Conservation (phyloP, 345 rosid species). For the Pistacia integerrima region DNA sequence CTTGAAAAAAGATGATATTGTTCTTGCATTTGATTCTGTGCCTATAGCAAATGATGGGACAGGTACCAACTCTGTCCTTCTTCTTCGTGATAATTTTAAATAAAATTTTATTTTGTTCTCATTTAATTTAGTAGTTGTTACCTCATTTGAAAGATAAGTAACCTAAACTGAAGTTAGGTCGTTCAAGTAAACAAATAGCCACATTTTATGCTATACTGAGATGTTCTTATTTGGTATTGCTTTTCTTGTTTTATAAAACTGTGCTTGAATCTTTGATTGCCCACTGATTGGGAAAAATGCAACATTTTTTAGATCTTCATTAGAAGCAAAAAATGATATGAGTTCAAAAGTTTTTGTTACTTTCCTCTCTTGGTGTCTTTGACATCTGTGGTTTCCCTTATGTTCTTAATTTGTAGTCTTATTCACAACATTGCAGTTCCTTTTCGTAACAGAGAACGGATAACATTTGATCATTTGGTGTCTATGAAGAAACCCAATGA, state of each 20-base stretch:
- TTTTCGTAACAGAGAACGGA: constrained; percentile 80
- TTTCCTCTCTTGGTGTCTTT: not conserved
- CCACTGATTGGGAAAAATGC: not conserved
- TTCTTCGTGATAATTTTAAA: not conserved
- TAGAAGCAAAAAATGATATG: not conserved
- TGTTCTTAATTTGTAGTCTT: constrained; percentile 23
- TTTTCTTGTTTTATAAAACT: not conserved
- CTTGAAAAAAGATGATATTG: constrained; percentile 75
- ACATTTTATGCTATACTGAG: not conserved
- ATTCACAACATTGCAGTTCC: constrained; percentile 54
- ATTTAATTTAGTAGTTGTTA: not conserved
- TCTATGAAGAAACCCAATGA: constrained; percentile 91
- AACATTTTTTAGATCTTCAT: not conserved
- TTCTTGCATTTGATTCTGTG: constrained; percentile 78
- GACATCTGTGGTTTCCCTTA: not conserved
- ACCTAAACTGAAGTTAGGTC: not conserved
- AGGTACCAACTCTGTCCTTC: constrained; percentile 40
- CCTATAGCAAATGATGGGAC: constrained; percentile 91
- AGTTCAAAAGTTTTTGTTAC: not conserved
- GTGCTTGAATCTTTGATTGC: not conserved
- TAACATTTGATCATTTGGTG: constrained; percentile 85
- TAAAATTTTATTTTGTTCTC: not conserved
- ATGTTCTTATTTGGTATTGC: not conserved
- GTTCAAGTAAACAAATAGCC: not conserved
- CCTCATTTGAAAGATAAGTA: not conserved